Conservation (phyloP, 495 filamentous ascomycete species). For the Aspergillus egyptiacus region DNA sequence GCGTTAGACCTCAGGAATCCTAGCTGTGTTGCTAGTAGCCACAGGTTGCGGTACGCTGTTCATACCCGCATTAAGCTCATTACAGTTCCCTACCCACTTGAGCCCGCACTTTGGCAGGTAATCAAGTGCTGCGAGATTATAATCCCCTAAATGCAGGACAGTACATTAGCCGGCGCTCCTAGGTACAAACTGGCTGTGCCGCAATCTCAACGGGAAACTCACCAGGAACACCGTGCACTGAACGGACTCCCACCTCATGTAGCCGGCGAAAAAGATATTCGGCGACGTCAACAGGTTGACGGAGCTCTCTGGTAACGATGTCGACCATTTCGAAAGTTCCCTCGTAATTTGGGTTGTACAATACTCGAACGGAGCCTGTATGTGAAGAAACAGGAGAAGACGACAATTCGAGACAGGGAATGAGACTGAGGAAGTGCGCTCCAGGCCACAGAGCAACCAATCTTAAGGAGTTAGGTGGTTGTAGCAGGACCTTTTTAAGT, state of each 20-base stretch:
- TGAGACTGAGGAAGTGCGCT: no score
- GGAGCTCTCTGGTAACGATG: constrained; percentile 48
- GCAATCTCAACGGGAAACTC: constrained; percentile 8
- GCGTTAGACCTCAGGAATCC: neutral
- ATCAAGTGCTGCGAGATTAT: constrained; percentile 54
- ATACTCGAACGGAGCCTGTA: no score
- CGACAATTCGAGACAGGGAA: no score
- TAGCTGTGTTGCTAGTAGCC: neutral
- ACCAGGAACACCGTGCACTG: constrained; percentile 62
- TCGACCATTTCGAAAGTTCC: constrained; percentile 40
- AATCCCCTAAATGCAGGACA: constrained; percentile 27
- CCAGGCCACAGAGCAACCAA: no score
- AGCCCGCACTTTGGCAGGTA: constrained; percentile 54
- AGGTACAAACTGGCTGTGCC: no score
- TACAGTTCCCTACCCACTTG: constrained; percentile 63
- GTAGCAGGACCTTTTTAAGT: neutral
- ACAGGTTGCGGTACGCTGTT: no score
- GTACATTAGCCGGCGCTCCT: neutral
- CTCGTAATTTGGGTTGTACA: no score
- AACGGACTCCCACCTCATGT: constrained; percentile 54
- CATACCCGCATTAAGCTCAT: constrained; percentile 63
- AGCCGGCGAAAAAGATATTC: constrained; percentile 62
- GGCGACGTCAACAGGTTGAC: constrained; percentile 50
- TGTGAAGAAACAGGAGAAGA: neutral
- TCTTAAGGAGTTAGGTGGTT: neutral